A percentile compares a stretch with the other conserved stretches of the same genome.
phyloP scores from a whole-genome alignment of 2,329 filamentous ascomycete genomes.

The Talaromyces sp. region DNA sequence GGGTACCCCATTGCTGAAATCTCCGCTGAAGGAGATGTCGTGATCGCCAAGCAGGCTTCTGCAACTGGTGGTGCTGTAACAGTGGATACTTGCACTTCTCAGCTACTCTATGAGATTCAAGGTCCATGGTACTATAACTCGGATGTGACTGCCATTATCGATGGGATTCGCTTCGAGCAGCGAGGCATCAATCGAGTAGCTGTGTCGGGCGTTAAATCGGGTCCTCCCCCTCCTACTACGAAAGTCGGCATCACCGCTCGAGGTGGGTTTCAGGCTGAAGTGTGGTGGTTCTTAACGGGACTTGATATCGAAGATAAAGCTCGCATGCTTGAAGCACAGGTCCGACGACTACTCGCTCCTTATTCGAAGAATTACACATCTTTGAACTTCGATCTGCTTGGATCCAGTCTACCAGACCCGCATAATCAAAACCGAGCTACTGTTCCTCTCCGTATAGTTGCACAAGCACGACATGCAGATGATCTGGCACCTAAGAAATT shows the following conservation, averaged over 20 bases:
- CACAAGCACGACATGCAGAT: conserved; percentile 48
- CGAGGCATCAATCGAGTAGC: conserved; percentile 53
- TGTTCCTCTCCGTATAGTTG: conserved; percentile 46
- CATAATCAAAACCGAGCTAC: conserved; percentile 48
- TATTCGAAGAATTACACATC: conserved; percentile 34
- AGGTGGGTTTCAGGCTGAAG: conserved; percentile 52
- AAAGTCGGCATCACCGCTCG: conserved; percentile 53
- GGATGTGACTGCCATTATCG: conserved; percentile 58
- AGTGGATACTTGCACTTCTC: conserved; percentile 55
- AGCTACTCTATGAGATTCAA: conserved; percentile 59
- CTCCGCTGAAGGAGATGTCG: conserved; percentile 40
- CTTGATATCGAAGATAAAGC: conserved; percentile 51
- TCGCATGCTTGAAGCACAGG: conserved; percentile 48
- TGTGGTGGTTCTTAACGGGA: conserved; percentile 49
- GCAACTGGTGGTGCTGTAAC: conserved; percentile 44
- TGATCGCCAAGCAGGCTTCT: conserved; percentile 50
- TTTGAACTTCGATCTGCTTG: conserved; percentile 38
- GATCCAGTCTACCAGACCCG: conserved; percentile 34
- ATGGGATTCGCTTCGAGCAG: conserved; percentile 57
- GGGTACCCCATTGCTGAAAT: conserved; percentile 53
- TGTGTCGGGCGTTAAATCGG: conserved; percentile 49
- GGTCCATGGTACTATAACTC: conserved; percentile 61
- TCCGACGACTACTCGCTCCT: conserved; percentile 43
- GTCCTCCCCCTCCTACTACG: conserved; percentile 53
- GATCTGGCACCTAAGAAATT: conserved; percentile 37